phyloP scores from a whole-genome alignment of 495 filamentous ascomycete species.

The Bathelium albidoporum region DNA sequence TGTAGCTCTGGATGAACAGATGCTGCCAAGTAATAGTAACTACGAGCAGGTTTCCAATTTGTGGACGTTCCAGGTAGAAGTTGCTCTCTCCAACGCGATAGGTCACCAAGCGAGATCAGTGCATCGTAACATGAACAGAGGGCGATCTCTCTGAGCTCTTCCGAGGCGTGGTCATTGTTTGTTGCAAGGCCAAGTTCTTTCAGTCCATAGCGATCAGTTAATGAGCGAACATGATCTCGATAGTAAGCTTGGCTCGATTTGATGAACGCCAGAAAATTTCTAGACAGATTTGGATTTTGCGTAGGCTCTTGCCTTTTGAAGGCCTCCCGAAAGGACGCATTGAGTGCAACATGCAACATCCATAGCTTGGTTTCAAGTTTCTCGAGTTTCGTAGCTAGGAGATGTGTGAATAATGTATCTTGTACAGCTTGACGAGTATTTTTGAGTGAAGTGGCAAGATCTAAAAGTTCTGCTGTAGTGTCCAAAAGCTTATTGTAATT shows the following conservation, averaged over 20 bases:
- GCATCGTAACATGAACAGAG: constrained; percentile 71
- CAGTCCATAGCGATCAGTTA: neutral
- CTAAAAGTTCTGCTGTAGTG: neutral
- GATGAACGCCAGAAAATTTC: constrained; percentile 46
- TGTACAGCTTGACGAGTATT: neutral
- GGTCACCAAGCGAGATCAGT: constrained; percentile 77
- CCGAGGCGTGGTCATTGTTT: neutral
- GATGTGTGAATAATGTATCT: neutral
- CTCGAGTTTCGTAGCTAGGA: neutral
- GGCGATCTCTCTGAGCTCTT: constrained; percentile 45
- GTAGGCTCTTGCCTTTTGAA: neutral
- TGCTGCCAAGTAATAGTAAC: constrained; percentile 75
- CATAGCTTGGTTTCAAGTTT: neutral
- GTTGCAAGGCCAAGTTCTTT: neutral
- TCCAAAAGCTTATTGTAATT: neutral
- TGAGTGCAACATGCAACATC: neutral
- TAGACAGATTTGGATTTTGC: neutral
- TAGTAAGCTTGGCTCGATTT: constrained; percentile 83
- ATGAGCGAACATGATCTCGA: constrained; percentile 61
- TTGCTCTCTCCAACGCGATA: constrained; percentile 73
- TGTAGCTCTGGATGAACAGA: constrained; percentile 70
- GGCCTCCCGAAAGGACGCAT: neutral
- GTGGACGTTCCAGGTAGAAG: constrained; percentile 21
- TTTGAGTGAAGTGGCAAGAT: neutral
- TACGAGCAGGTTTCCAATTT: constrained; percentile 59